Conservation (phyloP, 805 yeast genomes). For the Starmerella vaccinii region DNA sequence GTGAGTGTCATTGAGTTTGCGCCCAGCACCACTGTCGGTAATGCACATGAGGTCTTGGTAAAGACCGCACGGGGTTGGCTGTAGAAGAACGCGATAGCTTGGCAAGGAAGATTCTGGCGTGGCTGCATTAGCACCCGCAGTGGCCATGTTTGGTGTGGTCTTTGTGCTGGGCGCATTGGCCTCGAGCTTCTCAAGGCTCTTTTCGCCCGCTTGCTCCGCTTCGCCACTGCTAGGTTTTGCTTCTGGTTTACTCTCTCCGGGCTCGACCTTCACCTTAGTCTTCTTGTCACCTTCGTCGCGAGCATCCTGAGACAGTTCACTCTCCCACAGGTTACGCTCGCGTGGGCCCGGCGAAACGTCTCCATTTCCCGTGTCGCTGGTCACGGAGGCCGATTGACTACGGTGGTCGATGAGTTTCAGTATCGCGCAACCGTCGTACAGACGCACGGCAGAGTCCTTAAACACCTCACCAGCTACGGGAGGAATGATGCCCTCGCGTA, state of each 20-base stretch:
- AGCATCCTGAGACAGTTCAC: not conserved
- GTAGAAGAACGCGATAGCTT: slow-evolving; percentile 63
- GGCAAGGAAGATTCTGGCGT: slow-evolving; percentile 37
- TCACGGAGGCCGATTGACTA: slow-evolving; percentile 26
- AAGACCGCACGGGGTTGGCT: slow-evolving; percentile 69
- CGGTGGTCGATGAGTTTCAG: slow-evolving; percentile 83
- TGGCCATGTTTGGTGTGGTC: not conserved
- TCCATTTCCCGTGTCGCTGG: not conserved
- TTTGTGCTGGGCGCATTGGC: not conserved
- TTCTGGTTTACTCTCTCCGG: not conserved
- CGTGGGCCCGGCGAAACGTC: not conserved
- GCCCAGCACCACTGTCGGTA: slow-evolving; percentile 57
- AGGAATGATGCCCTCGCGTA: slow-evolving; percentile 75
- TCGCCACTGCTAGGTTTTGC: too few species aligned
- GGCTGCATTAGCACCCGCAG: not conserved
- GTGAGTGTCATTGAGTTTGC: slow-evolving; percentile 63
- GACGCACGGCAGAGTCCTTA: slow-evolving; percentile 70
- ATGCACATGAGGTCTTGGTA: slow-evolving; percentile 79
- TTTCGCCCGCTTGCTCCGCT: not conserved
- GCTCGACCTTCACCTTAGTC: not conserved
- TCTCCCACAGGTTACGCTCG: slow-evolving; percentile 11
- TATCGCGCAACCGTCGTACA: slow-evolving; percentile 85
- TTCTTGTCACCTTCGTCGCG: not conserved
- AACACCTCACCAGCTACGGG: slow-evolving; percentile 81
- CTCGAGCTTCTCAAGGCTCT: not conserved